Evolutionary conservation across 768 basidiomycete genomes (phyloP).

Genomic region (Phylloporus arenicola): DNA sequence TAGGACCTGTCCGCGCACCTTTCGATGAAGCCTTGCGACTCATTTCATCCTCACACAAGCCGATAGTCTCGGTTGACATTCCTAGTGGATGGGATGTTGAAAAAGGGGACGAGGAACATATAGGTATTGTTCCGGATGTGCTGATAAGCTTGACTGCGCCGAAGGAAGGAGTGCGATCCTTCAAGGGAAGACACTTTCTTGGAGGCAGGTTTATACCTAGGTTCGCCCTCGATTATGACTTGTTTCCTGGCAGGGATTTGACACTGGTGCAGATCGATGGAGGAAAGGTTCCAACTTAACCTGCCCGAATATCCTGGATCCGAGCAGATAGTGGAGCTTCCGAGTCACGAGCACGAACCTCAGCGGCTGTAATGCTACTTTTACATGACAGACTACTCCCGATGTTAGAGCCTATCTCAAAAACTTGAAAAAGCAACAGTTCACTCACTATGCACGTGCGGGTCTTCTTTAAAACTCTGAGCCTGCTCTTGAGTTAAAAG

Average conservation of each 20-base stretch:
- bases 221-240: slow-evolving; percentile 40
- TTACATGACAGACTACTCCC: neutral
- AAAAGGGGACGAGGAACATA: slow-evolving; percentile 51
- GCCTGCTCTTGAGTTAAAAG: no score
- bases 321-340: slow-evolving; percentile 82
- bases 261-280: slow-evolving; percentile 48
- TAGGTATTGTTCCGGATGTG: slow-evolving; percentile 67
- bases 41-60: slow-evolving; percentile 57
- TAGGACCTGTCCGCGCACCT: slow-evolving; percentile 81
- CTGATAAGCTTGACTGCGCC: slow-evolving; percentile 92
- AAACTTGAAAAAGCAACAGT: neutral
- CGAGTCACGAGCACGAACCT: slow-evolving; percentile 4
- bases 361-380: slow-evolving; percentile 3
- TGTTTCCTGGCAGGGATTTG: neutral
- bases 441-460: no score
- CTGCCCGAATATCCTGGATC: slow-evolving; percentile 75
- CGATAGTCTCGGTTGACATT: slow-evolving; percentile 93
- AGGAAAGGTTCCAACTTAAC: slow-evolving; percentile 70
- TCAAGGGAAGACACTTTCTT: slow-evolving; percentile 82
- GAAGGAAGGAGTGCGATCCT: slow-evolving; percentile 77
- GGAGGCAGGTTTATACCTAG: slow-evolving; percentile 91
- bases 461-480: no score
- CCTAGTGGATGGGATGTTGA: slow-evolving; percentile 98
- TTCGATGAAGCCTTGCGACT: slow-evolving; percentile 74
- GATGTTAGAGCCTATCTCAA: neutral